Evolutionary conservation across 2,329 filamentous ascomycete species (phyloP).

Genomic region (Verticillium nubilum): DNA sequence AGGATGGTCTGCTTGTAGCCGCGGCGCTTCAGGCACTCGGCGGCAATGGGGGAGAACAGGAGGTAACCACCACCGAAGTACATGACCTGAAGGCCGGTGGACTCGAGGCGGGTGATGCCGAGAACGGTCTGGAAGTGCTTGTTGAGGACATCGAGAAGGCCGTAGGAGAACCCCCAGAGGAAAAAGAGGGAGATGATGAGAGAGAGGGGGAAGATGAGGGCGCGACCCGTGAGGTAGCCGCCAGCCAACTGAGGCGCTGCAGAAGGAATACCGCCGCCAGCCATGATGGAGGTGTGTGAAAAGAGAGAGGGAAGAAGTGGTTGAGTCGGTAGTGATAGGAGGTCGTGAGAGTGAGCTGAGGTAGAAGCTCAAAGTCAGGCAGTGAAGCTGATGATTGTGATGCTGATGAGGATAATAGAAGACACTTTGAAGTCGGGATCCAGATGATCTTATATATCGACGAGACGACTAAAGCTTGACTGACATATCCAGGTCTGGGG

Average conservation of each 20-base stretch:
- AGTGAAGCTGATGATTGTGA: neutral
- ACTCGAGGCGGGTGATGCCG: slow-evolving; percentile 33
- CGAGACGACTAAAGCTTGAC: neutral
- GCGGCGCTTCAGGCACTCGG: slow-evolving; percentile 33
- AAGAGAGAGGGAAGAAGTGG: neutral
- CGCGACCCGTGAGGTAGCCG: slow-evolving; percentile 29
- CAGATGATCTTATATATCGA: neutral
- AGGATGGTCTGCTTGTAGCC: slow-evolving; percentile 39
- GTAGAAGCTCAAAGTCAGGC: neutral
- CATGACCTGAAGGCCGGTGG: slow-evolving; percentile 39
- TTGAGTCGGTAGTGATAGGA: neutral
- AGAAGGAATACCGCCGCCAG: slow-evolving; percentile 29
- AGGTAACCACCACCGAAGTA: slow-evolving; percentile 31
- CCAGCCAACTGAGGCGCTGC: slow-evolving; percentile 26
- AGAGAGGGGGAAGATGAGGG: slow-evolving; percentile 41
- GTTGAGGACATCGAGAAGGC: slow-evolving; percentile 27
- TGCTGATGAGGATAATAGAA: slow-evolving; percentile 1
- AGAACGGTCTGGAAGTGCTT: slow-evolving; percentile 44
- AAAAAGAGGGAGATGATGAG: slow-evolving; percentile 32
- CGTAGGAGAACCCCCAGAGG: slow-evolving; percentile 14
- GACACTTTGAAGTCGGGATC: neutral
- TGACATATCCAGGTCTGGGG: neutral
- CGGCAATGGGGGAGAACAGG: slow-evolving; percentile 31
- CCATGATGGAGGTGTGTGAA: slow-evolving; percentile 23
- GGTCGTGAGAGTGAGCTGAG: neutral